Evolutionary conservation across 2,329 filamentous ascomycete genomes (phyloP).

Genomic region (Pseudocercospora crystallina): DNA sequence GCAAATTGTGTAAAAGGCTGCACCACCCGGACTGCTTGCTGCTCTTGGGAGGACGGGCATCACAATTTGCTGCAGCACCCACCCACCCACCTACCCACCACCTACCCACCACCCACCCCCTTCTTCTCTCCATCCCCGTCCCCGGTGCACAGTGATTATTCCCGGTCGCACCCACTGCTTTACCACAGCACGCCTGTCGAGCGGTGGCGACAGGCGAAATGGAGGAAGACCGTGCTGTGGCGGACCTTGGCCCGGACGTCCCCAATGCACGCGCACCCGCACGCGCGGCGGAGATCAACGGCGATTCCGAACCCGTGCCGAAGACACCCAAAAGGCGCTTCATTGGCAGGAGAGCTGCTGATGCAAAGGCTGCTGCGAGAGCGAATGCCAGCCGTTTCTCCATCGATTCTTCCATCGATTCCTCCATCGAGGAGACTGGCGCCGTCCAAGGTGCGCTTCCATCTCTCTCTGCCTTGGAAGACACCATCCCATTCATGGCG

Average conservation of each 20-base stretch:
- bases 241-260: constrained; percentile 66
- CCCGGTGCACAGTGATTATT: not conserved
- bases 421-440: constrained; percentile 60
- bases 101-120: not conserved
- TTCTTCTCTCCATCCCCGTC: not conserved
- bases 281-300: constrained; percentile 39
- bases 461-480: too few relatives aligned
- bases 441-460: constrained; percentile 63
- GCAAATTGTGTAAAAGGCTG: too few relatives aligned
- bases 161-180: not conserved
- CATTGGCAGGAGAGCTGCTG: constrained; percentile 75
- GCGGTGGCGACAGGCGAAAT: constrained; percentile 53
- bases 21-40: too few relatives aligned
- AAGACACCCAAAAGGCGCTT: constrained; percentile 90
- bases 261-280: constrained; percentile 40
- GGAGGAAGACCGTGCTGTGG: constrained; percentile 72
- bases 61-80: not conserved
- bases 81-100: not conserved
- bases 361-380: constrained; percentile 57
- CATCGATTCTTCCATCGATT: too few relatives aligned
- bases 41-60: too few relatives aligned
- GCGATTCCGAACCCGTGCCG: constrained; percentile 47
- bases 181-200: not conserved
- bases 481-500: not conserved
- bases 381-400: constrained; percentile 25